Percentiles rank a stretch among this genome's conserved stretches.
phyloP scores from a whole-genome alignment of 352 stramenopile genomes.

The Elongisporangium senticosum region DNA sequence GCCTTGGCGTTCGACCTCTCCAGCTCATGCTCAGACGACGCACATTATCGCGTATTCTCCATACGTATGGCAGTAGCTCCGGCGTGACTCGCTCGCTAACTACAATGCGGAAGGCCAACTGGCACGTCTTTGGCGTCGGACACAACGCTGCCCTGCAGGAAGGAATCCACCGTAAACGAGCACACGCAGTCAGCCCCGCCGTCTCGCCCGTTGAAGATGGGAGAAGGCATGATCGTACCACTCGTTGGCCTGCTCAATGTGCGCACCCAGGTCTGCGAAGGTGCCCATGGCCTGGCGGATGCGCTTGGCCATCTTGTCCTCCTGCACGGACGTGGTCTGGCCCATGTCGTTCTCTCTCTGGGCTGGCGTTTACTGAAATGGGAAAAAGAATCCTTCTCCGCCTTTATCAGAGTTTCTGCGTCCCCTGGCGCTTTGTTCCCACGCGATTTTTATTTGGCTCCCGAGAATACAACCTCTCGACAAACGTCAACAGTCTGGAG shows the following conservation, averaged over 20 bases:
- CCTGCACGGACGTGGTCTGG: slow-evolving; percentile 57
- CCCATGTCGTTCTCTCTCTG: slow-evolving; percentile 33
- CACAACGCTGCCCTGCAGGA: slow-evolving; percentile 49
- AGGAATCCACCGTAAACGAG: neutral
- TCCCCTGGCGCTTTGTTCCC: neutral
- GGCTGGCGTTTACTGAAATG: slow-evolving; percentile 1
- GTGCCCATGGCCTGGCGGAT: slow-evolving; percentile 61
- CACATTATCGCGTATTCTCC: slow-evolving; percentile 64
- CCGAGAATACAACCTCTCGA: neutral
- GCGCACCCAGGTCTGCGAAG: slow-evolving; percentile 62
- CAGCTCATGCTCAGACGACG: neutral
- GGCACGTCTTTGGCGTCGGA: slow-evolving; percentile 69
- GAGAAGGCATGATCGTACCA: slow-evolving; percentile 31
- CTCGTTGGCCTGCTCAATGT: slow-evolving; percentile 74
- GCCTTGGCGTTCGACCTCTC: neutral
- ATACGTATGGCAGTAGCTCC: slow-evolving; percentile 69
- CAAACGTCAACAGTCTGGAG: slow-evolving; percentile 6
- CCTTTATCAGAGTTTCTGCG: neutral
- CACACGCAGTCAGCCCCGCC: neutral
- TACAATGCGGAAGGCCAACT: slow-evolving; percentile 67
- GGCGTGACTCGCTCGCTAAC: slow-evolving; percentile 54
- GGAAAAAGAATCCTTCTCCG: neutral
- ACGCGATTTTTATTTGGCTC: neutral
- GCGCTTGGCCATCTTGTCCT: slow-evolving; percentile 74
- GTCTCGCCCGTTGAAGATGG: slow-evolving; percentile 9